Evolutionary conservation across 1,284 basidiomycete species (phyloP).

Genomic region (Rhodotorula sp.): DNA sequence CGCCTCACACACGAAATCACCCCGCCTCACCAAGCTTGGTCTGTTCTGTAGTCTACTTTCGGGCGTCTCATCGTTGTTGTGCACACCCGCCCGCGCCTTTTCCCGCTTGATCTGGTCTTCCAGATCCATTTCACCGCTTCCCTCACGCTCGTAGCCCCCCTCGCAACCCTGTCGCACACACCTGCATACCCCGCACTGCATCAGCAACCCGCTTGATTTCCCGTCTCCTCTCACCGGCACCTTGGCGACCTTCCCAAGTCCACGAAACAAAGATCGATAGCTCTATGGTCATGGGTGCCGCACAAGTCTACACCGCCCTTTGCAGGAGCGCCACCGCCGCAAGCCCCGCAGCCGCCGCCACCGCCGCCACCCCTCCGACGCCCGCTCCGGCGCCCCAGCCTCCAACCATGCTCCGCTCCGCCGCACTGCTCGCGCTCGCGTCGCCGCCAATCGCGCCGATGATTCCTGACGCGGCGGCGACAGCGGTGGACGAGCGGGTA

Average conservation of each 20-base stretch:
- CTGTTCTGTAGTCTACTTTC: too few relatives aligned
- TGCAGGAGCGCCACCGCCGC: background rate
- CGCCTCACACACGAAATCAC: too few relatives aligned
- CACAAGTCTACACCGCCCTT: background rate
- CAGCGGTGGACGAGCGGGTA: background rate
- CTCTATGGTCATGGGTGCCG: too few relatives aligned
- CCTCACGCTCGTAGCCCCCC: too few relatives aligned
- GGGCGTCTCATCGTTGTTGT: background rate
- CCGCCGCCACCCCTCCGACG: background rate
- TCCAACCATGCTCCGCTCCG: background rate
- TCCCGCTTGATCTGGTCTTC: background rate
- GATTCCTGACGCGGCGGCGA: slow-evolving; percentile 3
- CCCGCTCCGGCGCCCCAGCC: background rate
- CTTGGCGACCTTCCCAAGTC: background rate
- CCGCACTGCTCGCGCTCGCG: background rate
- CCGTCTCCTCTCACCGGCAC: too few relatives aligned
- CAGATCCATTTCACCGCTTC: background rate
- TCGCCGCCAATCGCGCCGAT: slow-evolving; percentile 9
- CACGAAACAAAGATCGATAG: background rate
- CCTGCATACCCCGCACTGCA: too few relatives aligned
- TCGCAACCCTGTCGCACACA: too few relatives aligned
- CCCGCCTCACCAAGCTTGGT: too few relatives aligned
- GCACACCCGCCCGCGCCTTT: background rate
- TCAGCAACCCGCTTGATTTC: too few relatives aligned
- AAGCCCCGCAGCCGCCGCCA: background rate